phyloP scores from a whole-genome alignment of 805 yeast species.

The Yamadazyma sp. region DNA sequence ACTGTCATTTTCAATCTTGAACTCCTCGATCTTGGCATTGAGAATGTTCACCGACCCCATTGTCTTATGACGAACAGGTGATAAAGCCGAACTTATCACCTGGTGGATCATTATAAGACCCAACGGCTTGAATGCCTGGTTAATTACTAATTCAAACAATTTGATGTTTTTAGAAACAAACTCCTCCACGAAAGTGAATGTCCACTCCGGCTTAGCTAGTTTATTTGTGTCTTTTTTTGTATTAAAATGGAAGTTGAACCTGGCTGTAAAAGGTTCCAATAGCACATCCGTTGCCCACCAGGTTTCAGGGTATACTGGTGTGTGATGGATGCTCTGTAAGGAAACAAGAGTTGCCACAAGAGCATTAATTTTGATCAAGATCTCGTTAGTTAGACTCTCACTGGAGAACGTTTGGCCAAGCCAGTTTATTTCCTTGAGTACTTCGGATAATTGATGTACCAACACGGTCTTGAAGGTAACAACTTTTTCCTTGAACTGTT shows the following conservation, averaged over 20 bases:
- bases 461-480: constrained; percentile 10
- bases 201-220: constrained; percentile 72
- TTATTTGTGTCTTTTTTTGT: constrained; percentile 58
- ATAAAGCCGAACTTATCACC: constrained; percentile 47
- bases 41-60: constrained; percentile 21
- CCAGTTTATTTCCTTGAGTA: constrained; percentile 23
- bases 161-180: constrained; percentile 41
- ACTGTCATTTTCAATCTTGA: constrained; percentile 12
- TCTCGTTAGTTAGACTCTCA: constrained; percentile 3
- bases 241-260: constrained; percentile 64
- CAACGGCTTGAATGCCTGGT: constrained; percentile 29
- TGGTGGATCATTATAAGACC: constrained; percentile 32
- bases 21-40: constrained; percentile 24
- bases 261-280: constrained; percentile 43
- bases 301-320: constrained; percentile 33
- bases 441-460: constrained; percentile 14
- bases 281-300: constrained; percentile 55
- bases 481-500: constrained; percentile 12
- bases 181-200: constrained; percentile 49
- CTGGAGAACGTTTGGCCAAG: constrained; percentile 18
- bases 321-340: constrained; percentile 31
- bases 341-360: constrained; percentile 21
- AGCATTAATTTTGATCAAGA: constrained; percentile 9
- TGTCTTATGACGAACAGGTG: constrained; percentile 47
- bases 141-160: constrained; percentile 40